phyloP scores from a whole-genome alignment of 306 rosid genomes.

The Fragaria ananassa region DNA sequence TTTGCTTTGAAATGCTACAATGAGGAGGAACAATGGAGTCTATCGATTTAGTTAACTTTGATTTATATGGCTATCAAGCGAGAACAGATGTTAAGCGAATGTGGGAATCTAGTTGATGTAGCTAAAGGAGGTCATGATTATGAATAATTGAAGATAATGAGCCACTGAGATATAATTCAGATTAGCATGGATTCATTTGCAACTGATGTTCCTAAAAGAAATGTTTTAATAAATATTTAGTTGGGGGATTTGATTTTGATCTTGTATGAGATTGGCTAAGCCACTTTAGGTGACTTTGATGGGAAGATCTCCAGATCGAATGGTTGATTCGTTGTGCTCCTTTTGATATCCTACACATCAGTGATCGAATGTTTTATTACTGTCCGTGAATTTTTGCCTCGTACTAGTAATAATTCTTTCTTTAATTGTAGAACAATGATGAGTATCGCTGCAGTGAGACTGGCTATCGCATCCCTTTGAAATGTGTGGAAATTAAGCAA shows the following conservation, averaged over 20 bases:
- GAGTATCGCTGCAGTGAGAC: constrained; percentile 92
- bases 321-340: not conserved
- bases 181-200: not conserved
- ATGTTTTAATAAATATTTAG: not conserved
- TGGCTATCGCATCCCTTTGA: constrained; percentile 86
- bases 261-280: not conserved
- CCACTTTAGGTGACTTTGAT: not conserved
- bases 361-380: not conserved
- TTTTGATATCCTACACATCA: not conserved
- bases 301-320: not conserved
- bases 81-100: not conserved
- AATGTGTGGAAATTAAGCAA: constrained; percentile 62
- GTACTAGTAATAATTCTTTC: constrained; percentile 12
- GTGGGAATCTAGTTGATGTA: not conserved
- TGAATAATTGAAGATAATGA: not conserved
- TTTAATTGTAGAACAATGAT: constrained; percentile 47
- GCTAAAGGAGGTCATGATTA: not conserved
- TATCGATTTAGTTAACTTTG: not conserved
- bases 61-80: too few species aligned
- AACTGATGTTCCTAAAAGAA: not conserved
- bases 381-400: constrained; percentile 2
- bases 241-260: not conserved
- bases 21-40: not conserved
- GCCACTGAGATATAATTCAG: not conserved
- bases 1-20: not conserved